Base-by-base conservation (phyloP, 2,329 filamentous ascomycete genomes). In the Fusarium veterinarium region DNA sequence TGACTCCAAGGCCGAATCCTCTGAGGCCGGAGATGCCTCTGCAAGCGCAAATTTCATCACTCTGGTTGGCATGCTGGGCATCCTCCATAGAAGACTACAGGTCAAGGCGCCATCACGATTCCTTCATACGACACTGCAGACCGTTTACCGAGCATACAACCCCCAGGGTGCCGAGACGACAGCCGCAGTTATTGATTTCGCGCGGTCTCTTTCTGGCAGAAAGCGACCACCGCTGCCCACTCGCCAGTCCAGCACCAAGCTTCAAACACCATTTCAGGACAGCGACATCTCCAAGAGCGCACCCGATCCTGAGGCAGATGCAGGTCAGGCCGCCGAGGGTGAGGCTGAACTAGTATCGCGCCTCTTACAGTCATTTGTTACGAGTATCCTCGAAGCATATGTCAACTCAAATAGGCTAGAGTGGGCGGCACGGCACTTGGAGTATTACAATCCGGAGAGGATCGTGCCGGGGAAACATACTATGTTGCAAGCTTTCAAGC, bases 91-190 rank as follows among this genome's bases (percentile, higher is more conserved):
- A 60, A 87, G 93, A 66, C 91, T 96, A 78, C 91, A 92, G 82
- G 93, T 93, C 10, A 93, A 92, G 79, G 91, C 90, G 69, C 93
- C 93, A 4, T 95, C 92, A 52, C 88, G 92, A 38, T 96, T 95
- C 81, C 86, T 96, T 25, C 93, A 92, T 57, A 91, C 91, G 1
- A 92, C 92, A n/a, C 84, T 96, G 20, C 90, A 92, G 71, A 91
- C 92, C 31, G 89, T 95, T 52, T 86, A 92, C 60, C 85, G 88
- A 61, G 89, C 89, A 48, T 95, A 93, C 80, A 86, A 85, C 78
- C 89, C 84, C 71, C 89, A 86, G 13, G 87, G 88, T 68, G 89
- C 91, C 69, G 91, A 92, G 76, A 91, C 91, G 78, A 92, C 93
- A 0, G 88, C 91, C 2, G 88, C 91, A 3, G 88, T 94, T 25